Evolutionary conservation across 768 basidiomycete genomes (phyloP), one percentile per base, ranked within the genome.

Genomic region (Mycena filopes): DNA sequence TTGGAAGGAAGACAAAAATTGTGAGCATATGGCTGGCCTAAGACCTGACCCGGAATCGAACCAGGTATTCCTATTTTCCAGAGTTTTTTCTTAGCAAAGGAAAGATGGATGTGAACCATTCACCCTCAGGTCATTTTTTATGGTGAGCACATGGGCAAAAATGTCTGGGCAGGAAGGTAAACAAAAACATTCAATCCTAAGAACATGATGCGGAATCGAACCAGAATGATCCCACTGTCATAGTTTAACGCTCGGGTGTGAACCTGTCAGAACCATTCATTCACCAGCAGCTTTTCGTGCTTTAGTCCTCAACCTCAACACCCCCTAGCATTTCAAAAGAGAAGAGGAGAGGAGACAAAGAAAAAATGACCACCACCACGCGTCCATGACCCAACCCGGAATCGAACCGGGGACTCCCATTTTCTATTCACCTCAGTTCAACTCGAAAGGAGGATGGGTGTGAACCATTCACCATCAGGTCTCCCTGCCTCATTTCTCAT

Each of bases 191-290:
- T n/a, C n/a, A 33, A 21, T 20, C 48, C 12, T 9, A 29, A 29
- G 18, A 26, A 33, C 48, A 25, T 50, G 48, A 26, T 26, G 13
- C 48, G 56, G 56, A 56, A 33, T 56, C 55, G 29, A 56, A 56
- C 55, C 28, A 42, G 42, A 28, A 20, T n/a, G 2, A 23, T 45
- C 41, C 55, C 23, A 23, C 55, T 55, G n/a, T n/a, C 15, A 33
- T 36, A 26, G 11, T 46, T 46, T 21, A n/a, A n/a, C n/a, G n/a
- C n/a, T n/a, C n/a, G n/a, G 53, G 53, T 28, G 16, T 40, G 41
- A 21, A 8, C n/a, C n/a, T n/a, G n/a, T n/a, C n/a, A n/a, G n/a
- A n/a, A n/a, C n/a, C n/a, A n/a, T n/a, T n/a, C 3, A 29, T 28
- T n/a, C 25, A 41, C 46, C 18, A 33, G 18, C 38, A 36, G 55